Evolutionary conservation across 1,284 basidiomycete genomes (phyloP).

Genomic region (Rhizopogon parksii): DNA sequence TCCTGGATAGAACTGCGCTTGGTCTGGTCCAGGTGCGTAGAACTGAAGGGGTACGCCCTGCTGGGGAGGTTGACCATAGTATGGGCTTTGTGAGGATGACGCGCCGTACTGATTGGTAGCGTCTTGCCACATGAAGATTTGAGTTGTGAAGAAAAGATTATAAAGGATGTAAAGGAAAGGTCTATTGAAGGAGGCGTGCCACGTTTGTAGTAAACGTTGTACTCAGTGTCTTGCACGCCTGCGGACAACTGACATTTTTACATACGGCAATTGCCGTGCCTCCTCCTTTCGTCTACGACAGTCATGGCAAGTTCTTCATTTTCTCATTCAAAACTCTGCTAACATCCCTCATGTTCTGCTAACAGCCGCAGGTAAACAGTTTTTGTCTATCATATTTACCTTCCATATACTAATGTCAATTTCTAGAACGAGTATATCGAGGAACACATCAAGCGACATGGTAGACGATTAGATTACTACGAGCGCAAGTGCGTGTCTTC

Average conservation of each 20-base stretch:
- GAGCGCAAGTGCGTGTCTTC: slow-evolving; percentile 64
- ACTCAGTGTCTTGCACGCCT: slow-evolving; percentile 11
- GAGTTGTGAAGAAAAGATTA: background rate
- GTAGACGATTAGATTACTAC: slow-evolving; percentile 78
- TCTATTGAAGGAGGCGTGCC: background rate
- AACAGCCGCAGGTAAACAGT: slow-evolving; percentile 60
- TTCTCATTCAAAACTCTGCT: slow-evolving; percentile 7
- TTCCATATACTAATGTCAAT: slow-evolving; percentile 9
- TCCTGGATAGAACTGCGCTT: slow-evolving; percentile 56
- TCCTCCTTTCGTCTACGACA: slow-evolving; percentile 28
- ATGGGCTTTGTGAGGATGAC: slow-evolving; percentile 47
- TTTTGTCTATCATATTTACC: background rate
- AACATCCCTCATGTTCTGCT: slow-evolving; percentile 14
- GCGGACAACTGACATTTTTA: background rate
- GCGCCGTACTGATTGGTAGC: slow-evolving; percentile 41
- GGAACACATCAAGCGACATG: slow-evolving; percentile 84
- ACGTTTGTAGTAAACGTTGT: background rate
- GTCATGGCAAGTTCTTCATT: slow-evolving; percentile 45
- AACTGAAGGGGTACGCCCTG: slow-evolving; percentile 67
- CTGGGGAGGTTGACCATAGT: slow-evolving; percentile 44
- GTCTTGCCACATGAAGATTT: slow-evolving; percentile 64
- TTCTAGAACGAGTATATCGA: slow-evolving; percentile 85
- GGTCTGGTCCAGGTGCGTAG: slow-evolving; percentile 51
- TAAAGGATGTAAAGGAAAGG: background rate
- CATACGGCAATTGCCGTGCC: slow-evolving; percentile 24